These are phyloP conservation scores for Carallia pectinifolia DNA, from an alignment of 345 rosid genomes.

Conservation along the genomic window DNA sequence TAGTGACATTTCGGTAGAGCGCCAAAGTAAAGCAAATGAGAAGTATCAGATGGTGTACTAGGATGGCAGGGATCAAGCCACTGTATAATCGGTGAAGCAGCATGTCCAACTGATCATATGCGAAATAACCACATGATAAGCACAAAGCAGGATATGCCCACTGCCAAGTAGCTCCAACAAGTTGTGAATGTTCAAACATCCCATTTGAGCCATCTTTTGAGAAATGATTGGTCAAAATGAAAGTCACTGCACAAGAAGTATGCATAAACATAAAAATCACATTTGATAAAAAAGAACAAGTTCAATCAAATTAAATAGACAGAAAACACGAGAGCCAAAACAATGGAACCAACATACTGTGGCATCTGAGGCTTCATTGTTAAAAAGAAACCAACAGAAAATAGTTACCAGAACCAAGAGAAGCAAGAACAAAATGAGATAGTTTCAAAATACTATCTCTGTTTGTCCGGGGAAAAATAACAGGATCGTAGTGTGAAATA, in stretches of 20 bases:
- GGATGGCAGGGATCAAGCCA: constrained; percentile 73
- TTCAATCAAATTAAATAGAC: neutral
- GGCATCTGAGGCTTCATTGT: neutral
- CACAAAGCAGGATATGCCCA: constrained; percentile 82
- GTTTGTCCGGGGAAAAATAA: too few relatives aligned
- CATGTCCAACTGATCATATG: constrained; percentile 96
- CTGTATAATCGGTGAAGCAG: constrained; percentile 67
- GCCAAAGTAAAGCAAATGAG: constrained; percentile 90
- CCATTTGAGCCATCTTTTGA: constrained; percentile 37
- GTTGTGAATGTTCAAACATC: constrained; percentile 71
- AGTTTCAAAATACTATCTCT: too few relatives aligned
- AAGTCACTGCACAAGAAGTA: constrained; percentile 54
- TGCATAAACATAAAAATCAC: constrained; percentile 3
- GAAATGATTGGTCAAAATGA: constrained; percentile 55
- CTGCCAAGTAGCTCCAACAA: constrained; percentile 66
- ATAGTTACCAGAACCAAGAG: neutral
- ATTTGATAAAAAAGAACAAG: neutral
- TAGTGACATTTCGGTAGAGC: constrained; percentile 70
- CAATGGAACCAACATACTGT: neutral
- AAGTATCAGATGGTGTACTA: constrained; percentile 78
- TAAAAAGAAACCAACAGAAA: neutral
- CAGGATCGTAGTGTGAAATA: too few relatives aligned
- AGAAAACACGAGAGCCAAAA: neutral
- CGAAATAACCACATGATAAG: constrained; percentile 92
- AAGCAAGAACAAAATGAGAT: too few relatives aligned